phyloP scores from a whole-genome alignment of 2,329 filamentous ascomycete genomes.

The Rhytidhysteron rufulum region DNA sequence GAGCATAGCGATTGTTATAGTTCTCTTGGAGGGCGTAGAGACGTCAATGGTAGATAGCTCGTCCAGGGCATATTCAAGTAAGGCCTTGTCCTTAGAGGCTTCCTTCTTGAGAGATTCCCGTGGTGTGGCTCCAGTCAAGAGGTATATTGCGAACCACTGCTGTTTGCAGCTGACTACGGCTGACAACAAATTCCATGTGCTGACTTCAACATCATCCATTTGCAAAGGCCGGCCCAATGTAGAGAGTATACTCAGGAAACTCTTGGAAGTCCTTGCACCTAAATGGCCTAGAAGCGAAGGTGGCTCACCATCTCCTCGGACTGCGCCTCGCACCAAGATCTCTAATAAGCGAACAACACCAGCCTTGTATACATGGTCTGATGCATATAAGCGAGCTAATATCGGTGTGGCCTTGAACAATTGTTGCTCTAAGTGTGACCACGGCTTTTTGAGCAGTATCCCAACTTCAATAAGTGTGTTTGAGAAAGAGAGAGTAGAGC shows the following conservation, averaged over 20 bases:
- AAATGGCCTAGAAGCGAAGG: constrained; percentile 92
- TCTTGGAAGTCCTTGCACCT: constrained; percentile 74
- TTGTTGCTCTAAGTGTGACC: constrained; percentile 67
- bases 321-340: constrained; percentile 67
- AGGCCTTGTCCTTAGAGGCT: constrained; percentile 53
- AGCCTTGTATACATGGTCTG: constrained; percentile 61
- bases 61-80: constrained; percentile 71
- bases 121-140: constrained; percentile 84
- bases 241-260: constrained; percentile 75
- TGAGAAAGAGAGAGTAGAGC: constrained; percentile 62
- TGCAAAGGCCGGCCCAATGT: constrained; percentile 72
- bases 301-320: constrained; percentile 61
- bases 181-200: constrained; percentile 82
- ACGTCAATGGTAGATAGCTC: constrained; percentile 63
- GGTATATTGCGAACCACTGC: constrained; percentile 92
- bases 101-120: constrained; percentile 64
- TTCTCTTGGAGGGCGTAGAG: constrained; percentile 50
- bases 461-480: constrained; percentile 68
- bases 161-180: constrained; percentile 84
- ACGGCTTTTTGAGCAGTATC: constrained; percentile 59
- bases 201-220: constrained; percentile 60
- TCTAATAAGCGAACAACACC: constrained; percentile 68
- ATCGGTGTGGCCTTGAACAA: constrained; percentile 77
- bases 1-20: constrained; percentile 68
- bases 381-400: constrained; percentile 71